Evolutionary conservation across 768 basidiomycete genomes (phyloP).

Genomic region (Calocera cornea): DNA sequence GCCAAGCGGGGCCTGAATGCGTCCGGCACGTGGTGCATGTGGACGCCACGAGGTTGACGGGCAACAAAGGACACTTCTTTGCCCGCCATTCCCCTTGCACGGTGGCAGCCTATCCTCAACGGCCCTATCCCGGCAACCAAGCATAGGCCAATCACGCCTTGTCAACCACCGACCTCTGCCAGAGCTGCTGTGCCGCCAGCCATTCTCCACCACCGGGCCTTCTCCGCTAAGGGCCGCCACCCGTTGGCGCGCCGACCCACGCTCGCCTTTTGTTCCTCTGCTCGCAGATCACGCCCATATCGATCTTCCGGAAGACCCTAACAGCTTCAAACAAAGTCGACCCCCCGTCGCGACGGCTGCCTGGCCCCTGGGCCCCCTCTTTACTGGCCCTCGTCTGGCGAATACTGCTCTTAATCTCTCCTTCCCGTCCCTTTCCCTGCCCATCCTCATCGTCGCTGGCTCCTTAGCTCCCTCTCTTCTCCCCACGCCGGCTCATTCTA

Average conservation of each 20-base stretch:
- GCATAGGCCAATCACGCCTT: background rate
- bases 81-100: background rate
- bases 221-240: background rate
- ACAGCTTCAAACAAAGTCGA: background rate
- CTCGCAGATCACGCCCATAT: background rate
- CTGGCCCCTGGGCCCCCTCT: too few relatives aligned
- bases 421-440: background rate
- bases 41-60: background rate
- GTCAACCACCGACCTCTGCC: background rate
- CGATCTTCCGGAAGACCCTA: slow-evolving; percentile 1
- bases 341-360: background rate
- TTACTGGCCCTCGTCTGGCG: background rate
- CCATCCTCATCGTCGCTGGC: background rate
- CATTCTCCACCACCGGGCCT: background rate
- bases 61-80: background rate
- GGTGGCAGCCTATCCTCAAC: background rate
- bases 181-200: background rate
- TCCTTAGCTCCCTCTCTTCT: background rate
- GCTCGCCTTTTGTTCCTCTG: background rate
- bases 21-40: background rate
- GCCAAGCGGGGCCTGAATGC: too few relatives aligned
- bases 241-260: background rate
- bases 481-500: background rate
- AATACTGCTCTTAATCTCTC: background rate
- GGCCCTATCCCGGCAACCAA: background rate